Base-by-base conservation (phyloP, 2,329 filamentous ascomycete genomes). In the Trichoderma endophyticum region DNA sequence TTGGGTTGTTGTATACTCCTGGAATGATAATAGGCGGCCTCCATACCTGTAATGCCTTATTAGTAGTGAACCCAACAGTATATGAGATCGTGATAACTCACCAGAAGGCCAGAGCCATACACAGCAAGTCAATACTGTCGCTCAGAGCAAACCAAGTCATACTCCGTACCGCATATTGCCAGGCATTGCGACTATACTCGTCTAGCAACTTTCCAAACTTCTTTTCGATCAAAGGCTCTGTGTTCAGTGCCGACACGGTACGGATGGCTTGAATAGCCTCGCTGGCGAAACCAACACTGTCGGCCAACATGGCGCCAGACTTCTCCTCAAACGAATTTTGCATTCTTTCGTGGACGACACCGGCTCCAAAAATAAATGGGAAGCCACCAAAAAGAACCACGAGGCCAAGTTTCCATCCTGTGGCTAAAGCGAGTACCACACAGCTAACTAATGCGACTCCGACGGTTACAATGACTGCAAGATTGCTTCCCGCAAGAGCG, bases 1-100 rank as follows among this genome's bases (percentile, higher is more conserved):
- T 57, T 83, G 77, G 1, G 77, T 72, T 0, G 80, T 63, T 7
- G 76, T 76, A 74, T 84, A 84, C 73, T 84, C 83, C 15, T 79
- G 77, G 14, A 61, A 73, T 3, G 32, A 34, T 4, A 61, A 26
- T 2, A 61, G 6, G 14, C 30, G 30, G 1, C 59, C 59, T 15
- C 59, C 59, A 39, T 61, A 61, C 59, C 59, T 61, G 4, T 32
- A 11, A 30, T 1, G 8, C n/a, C 18, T 48, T 51, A 28, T 59
- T 24, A 61, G 11, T 32, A 9, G 59, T 12, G 30, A 61, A 26
- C 5, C 3, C 4, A 6, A 21, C 3, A 26, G n/a, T 15, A 26
- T 14, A 39, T 21, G 32, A 61, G 15, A 18, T 73, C 72, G 11
- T 76, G 57, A 9, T 75, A 75, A 21, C 76, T 59, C 77, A 74